Base-by-base conservation (phyloP, 345 rosid species). In the Xanthoceras sorbifolium region DNA sequence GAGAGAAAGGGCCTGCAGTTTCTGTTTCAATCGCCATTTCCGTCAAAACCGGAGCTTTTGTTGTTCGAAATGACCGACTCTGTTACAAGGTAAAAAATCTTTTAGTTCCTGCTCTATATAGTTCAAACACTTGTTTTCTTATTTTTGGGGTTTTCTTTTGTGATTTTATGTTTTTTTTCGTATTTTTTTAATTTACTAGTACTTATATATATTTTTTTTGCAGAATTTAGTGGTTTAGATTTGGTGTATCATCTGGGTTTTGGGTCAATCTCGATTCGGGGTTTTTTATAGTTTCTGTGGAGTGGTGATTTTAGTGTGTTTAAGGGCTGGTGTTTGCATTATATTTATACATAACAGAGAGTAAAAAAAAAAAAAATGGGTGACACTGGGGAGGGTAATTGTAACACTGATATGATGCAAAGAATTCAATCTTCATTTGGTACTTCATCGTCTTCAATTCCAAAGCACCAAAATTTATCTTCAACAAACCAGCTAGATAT, bases 381-480 rank as follows among this genome's bases (percentile, higher is more conserved):
- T 74, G 98, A 93, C 59, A 84, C 86, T 66, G 92, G 86, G 22
- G 91, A 86, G 72, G 88, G 78, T 76, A 85, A 80, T 64, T 75
- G 79, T 74, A 86, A 80, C 65, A 78, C 81, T 74, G 97, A 90
- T 46, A 83, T 88, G 92, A 89, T 92, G 83, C 92, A 83, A 32
- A 90, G 97, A 85, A 80, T 90, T 46, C 91, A 88, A 50, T 83
- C 97, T 50, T 90, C 92, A 1, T 86, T 86, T 32, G 92, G 90
- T 5, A 83, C 88, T n/a, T 82, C 90, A 4, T 80, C 87, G 36
- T 78, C 90, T 82, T 76, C 89, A 15, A 79, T 86, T 67, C 84
- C 87, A 1, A 87, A 85, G 52, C 91, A 83, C 23, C 82, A 72
- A 62, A 9, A 55, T 25, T 44, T 84, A 6, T 80, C 86, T 20